Conservation (phyloP, 345 rosid species). For the Eutrema heterophyllum region DNA sequence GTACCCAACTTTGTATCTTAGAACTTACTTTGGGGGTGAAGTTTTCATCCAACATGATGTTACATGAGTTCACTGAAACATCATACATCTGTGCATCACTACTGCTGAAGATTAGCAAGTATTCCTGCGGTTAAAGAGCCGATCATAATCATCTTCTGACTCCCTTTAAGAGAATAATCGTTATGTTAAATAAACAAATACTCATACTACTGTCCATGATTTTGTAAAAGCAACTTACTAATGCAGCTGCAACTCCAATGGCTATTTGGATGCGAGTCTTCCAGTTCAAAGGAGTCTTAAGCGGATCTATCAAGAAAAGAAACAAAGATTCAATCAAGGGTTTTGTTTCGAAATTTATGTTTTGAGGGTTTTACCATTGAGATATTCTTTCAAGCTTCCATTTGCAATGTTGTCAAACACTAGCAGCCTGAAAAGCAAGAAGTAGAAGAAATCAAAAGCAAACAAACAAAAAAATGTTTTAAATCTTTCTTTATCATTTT, state of each 20-base stretch:
- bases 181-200: not conserved
- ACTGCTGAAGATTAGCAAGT: conserved; percentile 69
- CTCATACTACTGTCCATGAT: not conserved
- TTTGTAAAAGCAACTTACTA: conserved; percentile 45
- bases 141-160: not conserved
- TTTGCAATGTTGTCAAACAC: conserved; percentile 72
- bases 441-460: not conserved
- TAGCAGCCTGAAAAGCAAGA: conserved; percentile 55
- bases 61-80: conserved; percentile 78
- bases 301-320: conserved; percentile 67
- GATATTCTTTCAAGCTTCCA: conserved; percentile 92
- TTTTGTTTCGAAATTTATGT: not conserved
- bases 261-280: conserved; percentile 73
- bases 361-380: conserved; percentile 52
- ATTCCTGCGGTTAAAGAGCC: conserved; percentile 54
- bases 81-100: conserved; percentile 53
- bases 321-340: not conserved
- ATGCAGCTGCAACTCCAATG: conserved; percentile 85
- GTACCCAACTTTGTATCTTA: not conserved
- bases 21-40: conserved; percentile 68
- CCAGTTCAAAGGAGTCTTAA: conserved; percentile 91
- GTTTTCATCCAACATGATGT: conserved; percentile 80
- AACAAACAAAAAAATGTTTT: not conserved
- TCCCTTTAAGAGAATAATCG: not conserved
- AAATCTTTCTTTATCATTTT: not conserved